phyloP scores from a whole-genome alignment of 495 filamentous ascomycete genomes.

The Parathielavia appendiculata region DNA sequence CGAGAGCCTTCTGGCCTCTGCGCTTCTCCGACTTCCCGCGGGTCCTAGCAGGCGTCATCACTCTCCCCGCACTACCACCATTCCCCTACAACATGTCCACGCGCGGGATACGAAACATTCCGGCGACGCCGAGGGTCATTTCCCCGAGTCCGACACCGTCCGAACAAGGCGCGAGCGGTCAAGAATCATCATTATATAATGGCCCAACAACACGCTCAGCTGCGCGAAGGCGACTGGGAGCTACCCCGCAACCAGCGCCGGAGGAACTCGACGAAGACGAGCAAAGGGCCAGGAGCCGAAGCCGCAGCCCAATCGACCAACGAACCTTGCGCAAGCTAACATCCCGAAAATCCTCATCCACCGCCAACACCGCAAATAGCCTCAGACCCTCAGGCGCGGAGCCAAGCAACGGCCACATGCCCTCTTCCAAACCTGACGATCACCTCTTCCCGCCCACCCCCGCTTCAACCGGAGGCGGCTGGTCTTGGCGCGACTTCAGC shows the following conservation, averaged over 20 bases:
- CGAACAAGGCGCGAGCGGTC: slow-evolving; percentile 42
- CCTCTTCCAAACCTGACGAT: slow-evolving; percentile 42
- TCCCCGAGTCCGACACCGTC: slow-evolving; percentile 63
- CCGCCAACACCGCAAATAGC: slow-evolving; percentile 17
- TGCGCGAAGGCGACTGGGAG: slow-evolving; percentile 45
- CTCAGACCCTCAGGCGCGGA: slow-evolving; percentile 1
- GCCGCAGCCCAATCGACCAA: slow-evolving; percentile 47
- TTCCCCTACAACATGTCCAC: slow-evolving; percentile 41
- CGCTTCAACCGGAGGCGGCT: slow-evolving; percentile 40
- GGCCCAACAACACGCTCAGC: slow-evolving; percentile 62
- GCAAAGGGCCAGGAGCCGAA: slow-evolving; percentile 44
- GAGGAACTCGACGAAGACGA: slow-evolving; percentile 25
- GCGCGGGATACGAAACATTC: slow-evolving; percentile 19
- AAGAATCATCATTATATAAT: slow-evolving; percentile 42
- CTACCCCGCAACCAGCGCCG: slow-evolving; percentile 32
- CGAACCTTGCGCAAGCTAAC: slow-evolving; percentile 48
- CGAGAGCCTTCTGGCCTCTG: slow-evolving; percentile 41
- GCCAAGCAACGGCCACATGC: slow-evolving; percentile 16
- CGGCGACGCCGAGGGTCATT: slow-evolving; percentile 49
- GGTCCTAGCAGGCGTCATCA: slow-evolving; percentile 49
- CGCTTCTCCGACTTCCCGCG: slow-evolving; percentile 41
- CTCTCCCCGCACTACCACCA: slow-evolving; percentile 42
- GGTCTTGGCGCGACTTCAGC: slow-evolving; percentile 74
- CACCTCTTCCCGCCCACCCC: slow-evolving; percentile 63
- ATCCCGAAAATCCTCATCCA: slow-evolving; percentile 24